These are phyloP conservation scores for Globisporangium mamillatum DNA, from an alignment of 352 stramenopile species.

Conservation along the genomic window DNA sequence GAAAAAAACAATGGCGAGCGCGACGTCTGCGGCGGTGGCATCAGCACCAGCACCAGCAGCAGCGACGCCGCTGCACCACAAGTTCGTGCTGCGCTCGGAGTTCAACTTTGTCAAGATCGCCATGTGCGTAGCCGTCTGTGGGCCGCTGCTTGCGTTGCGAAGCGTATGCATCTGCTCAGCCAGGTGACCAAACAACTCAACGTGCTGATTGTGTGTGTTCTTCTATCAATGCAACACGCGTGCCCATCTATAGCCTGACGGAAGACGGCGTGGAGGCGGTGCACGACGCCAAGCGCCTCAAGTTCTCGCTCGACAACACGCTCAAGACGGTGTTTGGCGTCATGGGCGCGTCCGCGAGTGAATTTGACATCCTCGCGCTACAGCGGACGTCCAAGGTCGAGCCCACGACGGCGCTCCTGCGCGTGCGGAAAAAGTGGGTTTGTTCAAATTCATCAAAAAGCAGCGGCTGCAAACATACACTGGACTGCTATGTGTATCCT, in stretches of 20 bases:
- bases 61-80: constrained; percentile 44
- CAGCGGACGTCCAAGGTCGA: constrained; percentile 25
- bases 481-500: neutral
- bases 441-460: neutral
- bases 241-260: constrained; percentile 34
- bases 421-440: constrained; percentile 49
- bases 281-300: constrained; percentile 58
- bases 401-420: constrained; percentile 52
- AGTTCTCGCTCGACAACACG: constrained; percentile 71
- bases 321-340: constrained; percentile 68
- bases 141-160: neutral
- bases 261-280: constrained; percentile 40
- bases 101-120: constrained; percentile 59
- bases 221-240: neutral
- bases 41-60: neutral
- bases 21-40: neutral
- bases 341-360: constrained; percentile 50
- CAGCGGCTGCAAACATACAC: neutral
- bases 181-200: neutral
- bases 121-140: constrained; percentile 40
- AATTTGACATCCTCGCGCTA: constrained; percentile 66
- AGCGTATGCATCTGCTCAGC: neutral
- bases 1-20: constrained; percentile 8
- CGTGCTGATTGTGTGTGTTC: neutral
- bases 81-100: constrained; percentile 59